Evolutionary conservation across 139 green algal species (phyloP).

Genomic region (Gonium pectorale): DNA sequence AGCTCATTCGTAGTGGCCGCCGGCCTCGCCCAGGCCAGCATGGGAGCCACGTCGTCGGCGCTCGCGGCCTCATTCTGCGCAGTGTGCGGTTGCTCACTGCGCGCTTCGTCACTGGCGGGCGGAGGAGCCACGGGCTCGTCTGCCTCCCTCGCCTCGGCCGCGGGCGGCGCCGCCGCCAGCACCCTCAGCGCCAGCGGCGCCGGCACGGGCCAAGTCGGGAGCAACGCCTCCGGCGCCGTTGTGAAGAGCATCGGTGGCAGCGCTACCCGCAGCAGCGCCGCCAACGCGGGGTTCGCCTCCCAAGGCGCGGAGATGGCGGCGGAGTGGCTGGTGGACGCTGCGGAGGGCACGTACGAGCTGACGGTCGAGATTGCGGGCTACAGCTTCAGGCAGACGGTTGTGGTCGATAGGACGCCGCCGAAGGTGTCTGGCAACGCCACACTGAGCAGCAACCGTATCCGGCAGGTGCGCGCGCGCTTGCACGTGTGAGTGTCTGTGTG

Average conservation of each 20-base stretch:
- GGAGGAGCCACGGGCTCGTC: no score
- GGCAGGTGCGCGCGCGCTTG: no score
- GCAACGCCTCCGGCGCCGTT: no score
- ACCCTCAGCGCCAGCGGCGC: no score
- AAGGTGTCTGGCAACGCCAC: background rate
- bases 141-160: no score
- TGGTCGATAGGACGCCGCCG: conserved; percentile 24
- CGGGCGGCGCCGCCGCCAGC: no score
- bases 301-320: background rate
- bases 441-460: background rate
- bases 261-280: background rate
- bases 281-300: background rate
- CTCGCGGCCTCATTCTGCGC: conserved; percentile 1
- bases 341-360: background rate
- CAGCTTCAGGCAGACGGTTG: background rate
- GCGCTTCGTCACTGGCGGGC: no score
- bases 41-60: background rate
- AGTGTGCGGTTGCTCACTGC: background rate
- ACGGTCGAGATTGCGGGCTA: background rate
- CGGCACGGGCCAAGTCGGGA: no score
- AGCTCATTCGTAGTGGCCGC: background rate
- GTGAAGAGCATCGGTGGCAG: background rate
- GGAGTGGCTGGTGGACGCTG: conserved; percentile 4
- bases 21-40: background rate
- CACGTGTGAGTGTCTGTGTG: no score